Evolutionary conservation across 768 basidiomycete species (phyloP), one percentile per base, ranked within the genome.

Genomic region (Lentinula sp.): DNA sequence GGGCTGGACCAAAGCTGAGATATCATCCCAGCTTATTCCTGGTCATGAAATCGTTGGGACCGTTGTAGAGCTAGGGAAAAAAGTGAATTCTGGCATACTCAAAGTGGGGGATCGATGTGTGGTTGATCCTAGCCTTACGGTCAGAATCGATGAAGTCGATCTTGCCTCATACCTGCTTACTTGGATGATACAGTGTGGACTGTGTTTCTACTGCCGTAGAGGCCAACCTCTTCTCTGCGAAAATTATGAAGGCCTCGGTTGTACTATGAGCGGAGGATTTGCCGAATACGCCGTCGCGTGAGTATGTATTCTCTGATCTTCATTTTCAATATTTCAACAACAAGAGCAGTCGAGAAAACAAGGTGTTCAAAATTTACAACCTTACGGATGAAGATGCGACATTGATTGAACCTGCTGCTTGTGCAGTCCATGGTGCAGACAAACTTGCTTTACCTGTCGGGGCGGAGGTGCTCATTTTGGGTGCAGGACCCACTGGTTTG

Each of bases 401-500:
- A 3, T 79, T 92, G 9, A 74, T 91, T 39, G 90, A 91, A 66
- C 90, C 90, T 7, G 86, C 88, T 5, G 83, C 90, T 6, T 92
- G 90, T 66, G 90, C 89, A 35, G 80, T 92, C 42, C 90, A 92
- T 72, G 90, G 90, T 8, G 81, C 88, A 64, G 90, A 92, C 73
- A 87, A 86, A 68, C 79, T 92, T 42, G 79, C 76, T 62, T 81
- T 86, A 6, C 80, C 84, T 8, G 85, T 88, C 51, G 90, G 90
- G 9, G 73, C 83, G 23, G 87, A 90, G 39, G 87, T 84, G n/a
- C 81, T 92, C 57, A 76, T 91, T 23, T 76, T 91, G 39, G 89
- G 89, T 48, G 85, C 89, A 16, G 89, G 90, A 16, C 89, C 89
- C 2, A 91, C 90, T 4, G 90, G 74, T 67, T n/a, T 13, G 63